A percentile compares a stretch with the other conserved stretches of the same genome.
Evolutionary conservation across 495 filamentous ascomycete species (phyloP).

Genomic region (Lepraria neglecta): DNA sequence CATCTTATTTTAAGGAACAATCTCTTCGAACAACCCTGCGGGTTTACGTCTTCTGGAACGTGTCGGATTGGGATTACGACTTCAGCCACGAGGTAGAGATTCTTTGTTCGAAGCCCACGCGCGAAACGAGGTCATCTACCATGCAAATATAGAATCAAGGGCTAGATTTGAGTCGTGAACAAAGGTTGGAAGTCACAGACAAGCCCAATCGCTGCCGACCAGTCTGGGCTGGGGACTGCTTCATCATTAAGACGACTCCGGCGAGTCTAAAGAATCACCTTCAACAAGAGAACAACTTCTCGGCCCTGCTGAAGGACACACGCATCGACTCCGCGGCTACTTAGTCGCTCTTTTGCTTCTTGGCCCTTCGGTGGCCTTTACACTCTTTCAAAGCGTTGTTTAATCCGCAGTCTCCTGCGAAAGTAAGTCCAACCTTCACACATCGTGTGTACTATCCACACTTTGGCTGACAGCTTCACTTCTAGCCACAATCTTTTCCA

Average conservation of each 20-base stretch:
- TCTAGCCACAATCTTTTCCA: constrained; percentile 50
- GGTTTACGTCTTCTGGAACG: constrained; percentile 3
- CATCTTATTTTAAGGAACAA: neutral
- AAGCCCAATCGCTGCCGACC: neutral
- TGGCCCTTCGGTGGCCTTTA: constrained; percentile 27
- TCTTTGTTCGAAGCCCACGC: constrained; percentile 21
- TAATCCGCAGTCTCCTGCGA: constrained; percentile 12
- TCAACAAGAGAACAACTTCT: constrained; percentile 16
- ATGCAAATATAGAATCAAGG: constrained; percentile 16
- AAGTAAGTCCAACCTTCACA: constrained; percentile 14
- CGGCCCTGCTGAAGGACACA: constrained; percentile 27
- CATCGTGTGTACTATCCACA: neutral
- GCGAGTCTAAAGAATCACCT: constrained; percentile 1
- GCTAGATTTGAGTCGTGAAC: constrained; percentile 12
- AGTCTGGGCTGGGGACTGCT: constrained; percentile 6
- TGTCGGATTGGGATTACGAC: constrained; percentile 8
- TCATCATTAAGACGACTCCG: constrained; percentile 6
- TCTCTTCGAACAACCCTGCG: neutral
- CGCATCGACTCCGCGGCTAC: constrained; percentile 23
- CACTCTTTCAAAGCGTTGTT: constrained; percentile 25
- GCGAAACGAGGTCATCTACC: constrained; percentile 6
- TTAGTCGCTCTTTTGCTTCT: constrained; percentile 20
- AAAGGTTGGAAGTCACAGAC: constrained; percentile 13
- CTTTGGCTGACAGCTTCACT: constrained; percentile 13
- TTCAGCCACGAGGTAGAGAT: constrained; percentile 11